These are phyloP conservation scores for Pachysandra terminalis DNA, from an alignment of 164 flowering plant genomes.

Conservation along the genomic window DNA sequence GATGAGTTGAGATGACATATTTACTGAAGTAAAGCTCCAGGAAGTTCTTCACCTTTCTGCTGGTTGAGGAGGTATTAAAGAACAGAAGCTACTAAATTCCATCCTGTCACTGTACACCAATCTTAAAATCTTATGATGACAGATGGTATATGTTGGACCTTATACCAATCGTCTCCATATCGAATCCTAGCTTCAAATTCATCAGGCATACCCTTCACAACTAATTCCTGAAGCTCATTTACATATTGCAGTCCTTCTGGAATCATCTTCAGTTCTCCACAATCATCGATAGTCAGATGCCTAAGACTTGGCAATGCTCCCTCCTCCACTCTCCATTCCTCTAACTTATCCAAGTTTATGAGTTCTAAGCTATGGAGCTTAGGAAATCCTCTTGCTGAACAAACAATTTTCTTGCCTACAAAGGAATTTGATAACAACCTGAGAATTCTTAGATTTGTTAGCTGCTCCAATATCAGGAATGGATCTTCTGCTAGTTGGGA, in stretches of 20 bases:
- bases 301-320: slow-evolving; percentile 3
- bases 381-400: neutral
- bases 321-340: slow-evolving; percentile 6
- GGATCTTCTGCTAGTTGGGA: neutral
- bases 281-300: neutral
- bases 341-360: neutral
- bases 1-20: too few relatives aligned
- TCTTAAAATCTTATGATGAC: neutral
- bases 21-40: too few relatives aligned
- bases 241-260: slow-evolving; percentile 10
- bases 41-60: neutral
- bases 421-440: neutral
- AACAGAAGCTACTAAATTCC: neutral
- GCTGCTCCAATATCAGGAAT: neutral
- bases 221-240: neutral
- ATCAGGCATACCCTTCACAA: neutral
- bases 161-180: slow-evolving; percentile 6
- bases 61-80: neutral
- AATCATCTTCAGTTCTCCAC: neutral
- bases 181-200: slow-evolving; percentile 1
- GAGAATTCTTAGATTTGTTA: neutral
- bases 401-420: neutral
- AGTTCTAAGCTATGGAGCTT: neutral
- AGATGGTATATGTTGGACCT: slow-evolving; percentile 1
- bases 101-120: neutral